Conservation (phyloP, 1,284 basidiomycete genomes). For the Anthracocystis walkeri region DNA sequence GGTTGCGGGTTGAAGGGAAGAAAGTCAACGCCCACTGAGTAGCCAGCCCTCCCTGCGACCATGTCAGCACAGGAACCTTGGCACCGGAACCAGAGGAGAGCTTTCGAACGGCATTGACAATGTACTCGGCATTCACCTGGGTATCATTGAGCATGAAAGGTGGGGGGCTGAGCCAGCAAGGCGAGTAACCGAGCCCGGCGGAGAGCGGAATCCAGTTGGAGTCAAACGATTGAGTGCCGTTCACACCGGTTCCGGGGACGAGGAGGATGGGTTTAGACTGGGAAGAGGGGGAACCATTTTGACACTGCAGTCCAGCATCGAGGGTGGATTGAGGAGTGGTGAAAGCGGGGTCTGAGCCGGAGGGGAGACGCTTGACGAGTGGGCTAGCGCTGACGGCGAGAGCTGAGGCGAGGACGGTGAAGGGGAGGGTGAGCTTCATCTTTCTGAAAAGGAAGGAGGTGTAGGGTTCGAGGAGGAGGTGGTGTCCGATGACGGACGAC, state of each 20-base stretch:
- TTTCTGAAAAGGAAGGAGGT: neutral
- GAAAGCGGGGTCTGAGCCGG: slow-evolving; percentile 26
- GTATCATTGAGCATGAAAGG: slow-evolving; percentile 49
- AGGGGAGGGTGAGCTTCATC: slow-evolving; percentile 17
- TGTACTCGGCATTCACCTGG: slow-evolving; percentile 44
- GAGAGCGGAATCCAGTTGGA: slow-evolving; percentile 46
- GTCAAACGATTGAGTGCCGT: slow-evolving; percentile 28
- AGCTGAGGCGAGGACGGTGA: neutral
- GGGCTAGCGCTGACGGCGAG: slow-evolving; percentile 6
- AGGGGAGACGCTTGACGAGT: slow-evolving; percentile 27
- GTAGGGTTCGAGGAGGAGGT: neutral
- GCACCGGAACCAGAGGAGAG: slow-evolving; percentile 20
- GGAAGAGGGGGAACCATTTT: slow-evolving; percentile 27
- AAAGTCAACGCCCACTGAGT: slow-evolving; percentile 39
- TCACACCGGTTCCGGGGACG: slow-evolving; percentile 41
- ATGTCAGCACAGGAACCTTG: slow-evolving; percentile 38
- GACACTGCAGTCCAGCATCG: slow-evolving; percentile 19
- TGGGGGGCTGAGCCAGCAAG: slow-evolving; percentile 41
- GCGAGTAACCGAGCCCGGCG: slow-evolving; percentile 24
- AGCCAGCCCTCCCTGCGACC: slow-evolving; percentile 40
- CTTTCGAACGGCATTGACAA: slow-evolving; percentile 37
- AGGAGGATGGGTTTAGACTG: slow-evolving; percentile 40
- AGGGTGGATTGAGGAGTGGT: slow-evolving; percentile 17
- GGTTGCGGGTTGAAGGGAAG: slow-evolving; percentile 32
- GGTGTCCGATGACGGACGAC: neutral